A percentile compares a stretch with the other conserved stretches of the same genome.
These are phyloP conservation scores for Anastatica hierochuntica DNA, from an alignment of 345 rosid species.

Conservation along the genomic window DNA sequence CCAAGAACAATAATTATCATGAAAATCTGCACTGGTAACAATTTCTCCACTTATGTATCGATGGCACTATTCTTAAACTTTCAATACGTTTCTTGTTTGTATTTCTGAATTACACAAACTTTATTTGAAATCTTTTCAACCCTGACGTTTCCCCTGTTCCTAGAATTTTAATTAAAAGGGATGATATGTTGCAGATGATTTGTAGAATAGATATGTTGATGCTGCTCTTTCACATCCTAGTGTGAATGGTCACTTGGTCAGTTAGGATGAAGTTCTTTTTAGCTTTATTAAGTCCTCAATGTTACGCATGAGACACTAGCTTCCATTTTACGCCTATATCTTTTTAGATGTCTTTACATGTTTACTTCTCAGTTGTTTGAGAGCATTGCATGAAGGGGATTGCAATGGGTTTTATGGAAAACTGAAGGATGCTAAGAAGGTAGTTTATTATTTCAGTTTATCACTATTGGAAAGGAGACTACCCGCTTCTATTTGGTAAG, in stretches of 20 bases:
- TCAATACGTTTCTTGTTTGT: neutral
- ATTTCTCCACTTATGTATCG: neutral
- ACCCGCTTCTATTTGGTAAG: neutral
- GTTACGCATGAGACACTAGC: slow-evolving; percentile 4
- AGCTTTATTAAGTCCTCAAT: slow-evolving; percentile 6
- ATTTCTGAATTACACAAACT: slow-evolving; percentile 14
- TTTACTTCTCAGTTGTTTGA: slow-evolving; percentile 58
- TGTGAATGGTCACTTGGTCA: too few species aligned
- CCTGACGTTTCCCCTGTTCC: slow-evolving; percentile 1
- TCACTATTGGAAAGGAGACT: slow-evolving; percentile 5
- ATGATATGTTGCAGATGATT: slow-evolving; percentile 1
- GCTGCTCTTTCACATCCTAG: too few species aligned
- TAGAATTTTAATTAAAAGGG: neutral
- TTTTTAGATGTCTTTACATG: slow-evolving; percentile 1
- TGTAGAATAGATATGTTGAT: too few species aligned
- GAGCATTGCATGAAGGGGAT: slow-evolving; percentile 82
- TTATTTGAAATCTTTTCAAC: slow-evolving; percentile 2
- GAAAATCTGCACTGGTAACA: slow-evolving; percentile 75
- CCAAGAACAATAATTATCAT: slow-evolving; percentile 50
- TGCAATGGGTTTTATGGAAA: slow-evolving; percentile 50
- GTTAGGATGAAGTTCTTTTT: neutral
- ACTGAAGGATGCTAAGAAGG: slow-evolving; percentile 69
- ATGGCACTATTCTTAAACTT: slow-evolving; percentile 8
- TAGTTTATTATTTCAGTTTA: slow-evolving; percentile 18
- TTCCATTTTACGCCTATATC: too few species aligned